Conservation (phyloP, 164 flowering plant species). For the Cinnamomum chago region DNA sequence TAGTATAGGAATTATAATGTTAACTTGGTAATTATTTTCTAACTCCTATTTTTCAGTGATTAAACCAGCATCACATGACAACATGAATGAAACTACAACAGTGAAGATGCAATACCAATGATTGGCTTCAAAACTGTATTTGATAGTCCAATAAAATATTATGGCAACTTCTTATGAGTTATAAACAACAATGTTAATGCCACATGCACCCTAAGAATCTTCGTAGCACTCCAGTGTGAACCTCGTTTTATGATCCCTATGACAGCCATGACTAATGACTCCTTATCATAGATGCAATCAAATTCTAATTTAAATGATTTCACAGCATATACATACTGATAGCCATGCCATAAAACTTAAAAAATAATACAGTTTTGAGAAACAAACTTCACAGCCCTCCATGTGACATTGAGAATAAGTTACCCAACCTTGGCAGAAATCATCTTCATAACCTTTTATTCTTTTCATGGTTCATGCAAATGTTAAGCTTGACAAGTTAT, state of each 20-base stretch:
- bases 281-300: not conserved
- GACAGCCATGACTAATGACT: not conserved
- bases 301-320: too few species aligned
- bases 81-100: not conserved
- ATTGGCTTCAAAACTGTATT: not conserved
- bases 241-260: not conserved
- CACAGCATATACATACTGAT: too few species aligned
- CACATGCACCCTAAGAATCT: not conserved
- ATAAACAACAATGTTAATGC: not conserved
- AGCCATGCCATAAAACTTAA: too few species aligned
- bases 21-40: not conserved
- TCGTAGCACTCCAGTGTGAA: not conserved
- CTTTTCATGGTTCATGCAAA: not conserved
- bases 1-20: not conserved
- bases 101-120: not conserved
- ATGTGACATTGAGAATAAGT: not conserved
- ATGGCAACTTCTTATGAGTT: too few species aligned
- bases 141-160: not conserved
- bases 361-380: not conserved
- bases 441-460: not conserved
- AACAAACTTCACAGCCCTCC: not conserved
- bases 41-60: not conserved
- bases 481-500: not conserved
- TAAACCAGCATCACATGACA: not conserved
- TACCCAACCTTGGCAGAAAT: not conserved